Conservation (phyloP, 2,329 filamentous ascomycete genomes). For the Hypoxylon rubiginosum region DNA sequence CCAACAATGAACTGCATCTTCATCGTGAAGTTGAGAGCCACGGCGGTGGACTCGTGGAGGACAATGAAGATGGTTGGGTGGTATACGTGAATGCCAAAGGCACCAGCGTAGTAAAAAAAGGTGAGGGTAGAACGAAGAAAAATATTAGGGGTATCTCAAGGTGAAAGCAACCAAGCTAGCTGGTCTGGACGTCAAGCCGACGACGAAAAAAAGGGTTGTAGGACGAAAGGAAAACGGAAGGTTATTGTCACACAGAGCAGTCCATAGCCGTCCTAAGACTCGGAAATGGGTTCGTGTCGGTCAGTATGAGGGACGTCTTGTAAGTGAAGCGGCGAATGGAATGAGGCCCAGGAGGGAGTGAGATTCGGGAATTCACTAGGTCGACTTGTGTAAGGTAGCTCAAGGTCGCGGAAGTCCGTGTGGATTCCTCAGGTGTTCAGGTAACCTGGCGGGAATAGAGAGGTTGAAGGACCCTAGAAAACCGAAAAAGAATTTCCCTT, state of each 20-base stretch:
- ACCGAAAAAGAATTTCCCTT: constrained; percentile 1
- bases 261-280: constrained; percentile 31
- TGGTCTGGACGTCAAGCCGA: constrained; percentile 38
- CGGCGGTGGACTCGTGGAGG: not conserved
- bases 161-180: constrained; percentile 42
- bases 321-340: constrained; percentile 8
- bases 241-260: constrained; percentile 32
- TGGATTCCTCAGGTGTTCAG: constrained; percentile 4
- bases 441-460: constrained; percentile 21
- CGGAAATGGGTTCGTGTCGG: constrained; percentile 23
- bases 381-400: constrained; percentile 32
- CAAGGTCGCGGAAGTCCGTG: constrained; percentile 29
- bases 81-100: constrained; percentile 16
- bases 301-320: constrained; percentile 15
- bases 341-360: constrained; percentile 13
- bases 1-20: constrained; percentile 40
- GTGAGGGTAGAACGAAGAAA: constrained; percentile 26
- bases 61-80: constrained; percentile 1
- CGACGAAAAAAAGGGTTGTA: constrained; percentile 22
- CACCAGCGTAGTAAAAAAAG: constrained; percentile 19
- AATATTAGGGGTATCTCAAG: constrained; percentile 42
- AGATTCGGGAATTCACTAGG: constrained; percentile 31
- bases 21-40: constrained; percentile 10
- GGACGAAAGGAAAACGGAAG: constrained; percentile 27
- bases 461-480: not conserved